Conservation (phyloP, 768 basidiomycete species). For the Leccinum rimulosum region DNA sequence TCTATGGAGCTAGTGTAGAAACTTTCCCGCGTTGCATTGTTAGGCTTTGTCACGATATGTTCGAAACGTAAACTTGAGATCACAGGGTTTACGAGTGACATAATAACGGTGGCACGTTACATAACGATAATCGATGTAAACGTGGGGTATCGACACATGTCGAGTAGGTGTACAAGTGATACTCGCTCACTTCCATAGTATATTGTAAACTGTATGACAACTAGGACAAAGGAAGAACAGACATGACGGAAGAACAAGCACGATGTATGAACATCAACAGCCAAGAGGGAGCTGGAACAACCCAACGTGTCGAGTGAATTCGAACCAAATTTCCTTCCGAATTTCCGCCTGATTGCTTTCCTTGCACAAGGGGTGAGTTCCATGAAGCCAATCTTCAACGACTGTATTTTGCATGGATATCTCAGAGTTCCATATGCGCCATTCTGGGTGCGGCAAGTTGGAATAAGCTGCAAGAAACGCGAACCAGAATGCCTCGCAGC, state of each 20-base stretch:
- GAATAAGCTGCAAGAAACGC: neutral
- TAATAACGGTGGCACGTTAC: neutral
- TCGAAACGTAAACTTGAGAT: neutral
- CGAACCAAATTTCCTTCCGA: neutral
- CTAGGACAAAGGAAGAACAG: neutral
- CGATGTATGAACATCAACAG: neutral
- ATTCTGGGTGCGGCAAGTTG: neutral
- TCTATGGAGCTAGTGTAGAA: neutral
- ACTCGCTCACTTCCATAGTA: neutral
- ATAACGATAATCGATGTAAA: neutral
- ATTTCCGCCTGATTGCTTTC: neutral
- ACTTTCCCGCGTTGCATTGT: neutral
- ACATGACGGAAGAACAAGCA: neutral
- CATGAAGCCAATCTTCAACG: neutral
- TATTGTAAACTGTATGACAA: neutral
- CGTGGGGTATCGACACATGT: neutral
- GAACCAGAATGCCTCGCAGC: neutral
- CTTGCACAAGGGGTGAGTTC: neutral
- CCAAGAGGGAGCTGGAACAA: neutral
- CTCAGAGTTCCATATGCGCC: neutral
- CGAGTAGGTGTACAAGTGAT: neutral
- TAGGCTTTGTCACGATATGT: neutral
- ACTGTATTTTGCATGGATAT: neutral
- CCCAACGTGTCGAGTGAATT: neutral
- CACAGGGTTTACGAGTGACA: neutral